Percentiles rank a stretch among this genome's conserved stretches.
phyloP scores from a whole-genome alignment of 2,329 filamentous ascomycete genomes.

The Penicillium sp. region DNA sequence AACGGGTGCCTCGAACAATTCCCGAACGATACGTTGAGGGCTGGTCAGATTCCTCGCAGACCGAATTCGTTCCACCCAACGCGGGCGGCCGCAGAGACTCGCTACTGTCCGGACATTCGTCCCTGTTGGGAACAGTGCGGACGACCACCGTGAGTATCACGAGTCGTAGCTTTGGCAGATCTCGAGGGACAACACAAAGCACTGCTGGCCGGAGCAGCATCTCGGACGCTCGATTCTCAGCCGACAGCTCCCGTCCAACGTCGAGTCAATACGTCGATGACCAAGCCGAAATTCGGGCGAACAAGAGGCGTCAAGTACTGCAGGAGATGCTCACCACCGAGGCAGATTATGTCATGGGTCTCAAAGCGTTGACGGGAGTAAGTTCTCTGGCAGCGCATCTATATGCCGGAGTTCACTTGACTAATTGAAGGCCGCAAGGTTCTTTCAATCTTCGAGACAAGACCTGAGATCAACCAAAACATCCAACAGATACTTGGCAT shows the following conservation, averaged over 20 bases:
- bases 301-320: slow-evolving; percentile 75
- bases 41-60: slow-evolving; percentile 36
- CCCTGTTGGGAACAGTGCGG: slow-evolving; percentile 77
- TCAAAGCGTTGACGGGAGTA: slow-evolving; percentile 85
- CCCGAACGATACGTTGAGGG: slow-evolving; percentile 38
- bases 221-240: slow-evolving; percentile 66
- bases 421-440: slow-evolving; percentile 54
- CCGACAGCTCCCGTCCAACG: slow-evolving; percentile 56
- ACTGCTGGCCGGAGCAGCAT: slow-evolving; percentile 57
- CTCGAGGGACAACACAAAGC: slow-evolving; percentile 60
- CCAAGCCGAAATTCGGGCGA: slow-evolving; percentile 68
- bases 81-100: slow-evolving; percentile 22
- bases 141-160: slow-evolving; percentile 78
- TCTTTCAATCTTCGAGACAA: slow-evolving; percentile 72
- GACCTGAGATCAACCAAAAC: slow-evolving; percentile 75
- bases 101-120: slow-evolving; percentile 71
- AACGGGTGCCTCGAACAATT: slow-evolving; percentile 19
- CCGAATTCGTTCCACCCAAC: slow-evolving; percentile 15
- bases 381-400: slow-evolving; percentile 28
- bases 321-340: slow-evolving; percentile 87
- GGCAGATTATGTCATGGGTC: slow-evolving; percentile 82
- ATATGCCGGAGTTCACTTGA: slow-evolving; percentile 22
- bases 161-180: slow-evolving; percentile 68
- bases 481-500: slow-evolving; percentile 77
- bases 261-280: slow-evolving; percentile 61